phyloP scores from a whole-genome alignment of 352 stramenopile species.

The Lagenidium giganteum region DNA sequence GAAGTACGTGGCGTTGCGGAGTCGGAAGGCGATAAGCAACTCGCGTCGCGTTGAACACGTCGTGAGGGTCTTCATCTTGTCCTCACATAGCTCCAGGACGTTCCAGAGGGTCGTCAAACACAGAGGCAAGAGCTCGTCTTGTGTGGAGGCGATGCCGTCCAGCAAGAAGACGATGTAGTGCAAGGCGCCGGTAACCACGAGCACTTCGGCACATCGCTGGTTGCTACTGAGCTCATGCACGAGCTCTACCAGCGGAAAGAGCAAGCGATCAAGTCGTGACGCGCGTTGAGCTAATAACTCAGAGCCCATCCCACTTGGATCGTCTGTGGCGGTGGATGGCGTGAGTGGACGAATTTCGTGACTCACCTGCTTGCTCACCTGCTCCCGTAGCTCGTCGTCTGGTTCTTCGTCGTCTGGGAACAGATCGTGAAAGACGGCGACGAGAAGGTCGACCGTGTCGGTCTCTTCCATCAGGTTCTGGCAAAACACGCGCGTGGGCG shows the following conservation, averaged over 20 bases:
- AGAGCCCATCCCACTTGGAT: neutral
- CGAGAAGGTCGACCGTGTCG: constrained; percentile 45
- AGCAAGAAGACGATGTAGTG: constrained; percentile 69
- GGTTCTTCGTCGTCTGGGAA: constrained; percentile 49
- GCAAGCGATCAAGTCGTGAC: constrained; percentile 9
- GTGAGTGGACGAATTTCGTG: constrained; percentile 7
- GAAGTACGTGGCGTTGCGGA: constrained; percentile 61
- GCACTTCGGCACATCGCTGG: constrained; percentile 56
- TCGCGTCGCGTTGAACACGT: constrained; percentile 48
- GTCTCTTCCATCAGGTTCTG: constrained; percentile 70
- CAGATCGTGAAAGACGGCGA: constrained; percentile 57
- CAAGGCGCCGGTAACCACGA: constrained; percentile 58
- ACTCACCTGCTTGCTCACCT: neutral
- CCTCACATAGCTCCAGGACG: constrained; percentile 57
- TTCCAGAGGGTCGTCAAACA: constrained; percentile 76
- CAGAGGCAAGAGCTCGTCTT: constrained; percentile 67
- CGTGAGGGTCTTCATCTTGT: constrained; percentile 34
- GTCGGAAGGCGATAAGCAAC: constrained; percentile 49
- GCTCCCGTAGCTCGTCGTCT: constrained; percentile 5
- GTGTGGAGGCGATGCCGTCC: constrained; percentile 35
- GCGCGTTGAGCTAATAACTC: neutral
- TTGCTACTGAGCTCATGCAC: constrained; percentile 63
- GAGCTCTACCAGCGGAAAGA: constrained; percentile 62
- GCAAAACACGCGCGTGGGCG: constrained; percentile 53
- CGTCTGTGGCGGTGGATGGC: constrained; percentile 9